These are phyloP conservation scores for Schizothecium vesticola DNA, from an alignment of 495 filamentous ascomycete genomes.

Conservation along the genomic window DNA sequence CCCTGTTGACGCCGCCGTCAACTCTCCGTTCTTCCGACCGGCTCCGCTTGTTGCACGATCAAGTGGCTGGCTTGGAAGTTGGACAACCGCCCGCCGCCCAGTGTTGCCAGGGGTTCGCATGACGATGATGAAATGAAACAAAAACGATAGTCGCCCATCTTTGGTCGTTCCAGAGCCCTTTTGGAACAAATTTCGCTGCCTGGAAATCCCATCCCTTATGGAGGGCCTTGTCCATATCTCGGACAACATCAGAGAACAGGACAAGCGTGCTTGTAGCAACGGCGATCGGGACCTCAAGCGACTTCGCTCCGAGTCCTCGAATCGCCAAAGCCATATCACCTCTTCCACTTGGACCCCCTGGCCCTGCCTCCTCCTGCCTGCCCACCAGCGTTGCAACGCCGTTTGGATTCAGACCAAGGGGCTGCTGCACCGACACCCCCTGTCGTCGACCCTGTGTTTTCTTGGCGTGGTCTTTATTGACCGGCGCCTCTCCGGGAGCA, in stretches of 20 bases:
- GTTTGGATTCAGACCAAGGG: neutral
- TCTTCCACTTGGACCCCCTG: neutral
- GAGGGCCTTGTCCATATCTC: neutral
- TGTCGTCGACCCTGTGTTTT: neutral
- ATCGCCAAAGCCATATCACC: neutral
- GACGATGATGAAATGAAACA: conserved; percentile 5
- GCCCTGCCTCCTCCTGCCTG: neutral
- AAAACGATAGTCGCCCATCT: neutral
- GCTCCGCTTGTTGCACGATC: neutral
- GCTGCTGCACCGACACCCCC: neutral
- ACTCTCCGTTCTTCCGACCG: neutral
- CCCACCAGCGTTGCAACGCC: conserved; percentile 9
- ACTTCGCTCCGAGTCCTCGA: neutral
- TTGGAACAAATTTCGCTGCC: neutral
- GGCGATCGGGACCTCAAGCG: neutral
- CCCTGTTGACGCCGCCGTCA: neutral
- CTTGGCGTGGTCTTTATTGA: conserved; percentile 2
- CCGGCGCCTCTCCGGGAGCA: neutral
- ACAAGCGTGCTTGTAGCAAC: neutral
- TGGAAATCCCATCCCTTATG: neutral
- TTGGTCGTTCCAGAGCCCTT: neutral
- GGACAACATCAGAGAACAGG: neutral
- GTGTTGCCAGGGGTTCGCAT: neutral
- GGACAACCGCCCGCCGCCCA: neutral
- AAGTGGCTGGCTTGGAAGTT: neutral